Percentiles rank a stretch among this genome's conserved stretches.
These are phyloP conservation scores for Madurella fahalii DNA, from an alignment of 2,329 filamentous ascomycete genomes.

Conservation along the genomic window DNA sequence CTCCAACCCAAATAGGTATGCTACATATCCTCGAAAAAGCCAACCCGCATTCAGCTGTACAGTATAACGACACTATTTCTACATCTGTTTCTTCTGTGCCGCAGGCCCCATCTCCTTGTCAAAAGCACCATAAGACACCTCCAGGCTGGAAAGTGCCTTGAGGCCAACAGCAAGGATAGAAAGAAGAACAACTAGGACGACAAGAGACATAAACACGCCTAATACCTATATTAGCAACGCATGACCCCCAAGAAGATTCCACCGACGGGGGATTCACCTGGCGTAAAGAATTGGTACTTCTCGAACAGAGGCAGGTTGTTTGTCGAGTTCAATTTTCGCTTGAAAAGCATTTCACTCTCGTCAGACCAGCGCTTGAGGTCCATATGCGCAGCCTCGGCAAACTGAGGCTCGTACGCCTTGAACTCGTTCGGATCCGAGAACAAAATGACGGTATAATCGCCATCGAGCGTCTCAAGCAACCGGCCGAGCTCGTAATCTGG, in stretches of 20 bases:
- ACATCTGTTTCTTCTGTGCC: constrained; percentile 68
- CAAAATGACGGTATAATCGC: constrained; percentile 72
- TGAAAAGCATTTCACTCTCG: constrained; percentile 21
- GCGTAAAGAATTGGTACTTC: constrained; percentile 91
- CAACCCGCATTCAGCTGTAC: constrained; percentile 5
- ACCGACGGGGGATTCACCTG: constrained; percentile 53
- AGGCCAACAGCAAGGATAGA: constrained; percentile 76
- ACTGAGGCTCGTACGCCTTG: constrained; percentile 61
- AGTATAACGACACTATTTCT: constrained; percentile 4
- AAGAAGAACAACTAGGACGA: constrained; percentile 67
- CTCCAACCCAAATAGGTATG: constrained; percentile 19
- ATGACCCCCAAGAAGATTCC: neutral
- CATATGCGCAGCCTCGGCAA: constrained; percentile 60
- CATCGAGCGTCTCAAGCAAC: constrained; percentile 40
- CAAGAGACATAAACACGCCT: constrained; percentile 87
- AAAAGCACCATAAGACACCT: constrained; percentile 92
- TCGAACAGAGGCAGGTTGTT: constrained; percentile 65
- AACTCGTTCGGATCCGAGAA: constrained; percentile 57
- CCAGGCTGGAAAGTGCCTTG: constrained; percentile 69
- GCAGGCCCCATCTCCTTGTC: constrained; percentile 93
- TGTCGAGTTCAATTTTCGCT: constrained; percentile 39
- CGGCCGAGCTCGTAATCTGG: constrained; percentile 51
- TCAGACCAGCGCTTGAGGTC: constrained; percentile 65
- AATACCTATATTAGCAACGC: constrained; percentile 14
- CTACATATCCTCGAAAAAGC: constrained; percentile 15